These are phyloP conservation scores for Irineochytrium annulatum DNA, from an alignment of 192 early-diverging fungal species.

Conservation along the genomic window DNA sequence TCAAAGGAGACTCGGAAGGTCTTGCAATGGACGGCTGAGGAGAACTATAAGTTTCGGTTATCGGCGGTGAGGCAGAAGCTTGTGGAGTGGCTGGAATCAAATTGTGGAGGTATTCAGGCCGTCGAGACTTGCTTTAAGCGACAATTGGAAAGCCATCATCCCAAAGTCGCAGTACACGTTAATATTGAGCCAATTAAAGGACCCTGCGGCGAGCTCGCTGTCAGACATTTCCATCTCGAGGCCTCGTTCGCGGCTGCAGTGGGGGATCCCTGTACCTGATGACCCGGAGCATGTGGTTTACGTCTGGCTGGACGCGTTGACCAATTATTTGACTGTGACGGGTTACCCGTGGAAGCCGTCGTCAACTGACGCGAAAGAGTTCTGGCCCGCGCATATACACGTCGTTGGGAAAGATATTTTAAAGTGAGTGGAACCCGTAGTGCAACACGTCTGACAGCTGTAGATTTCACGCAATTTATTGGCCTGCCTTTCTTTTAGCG, in stretches of 20 bases:
- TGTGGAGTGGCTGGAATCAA: constrained; percentile 62
- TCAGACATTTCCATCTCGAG: constrained; percentile 85
- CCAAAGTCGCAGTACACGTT: constrained; percentile 49
- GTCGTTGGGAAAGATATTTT: constrained; percentile 95
- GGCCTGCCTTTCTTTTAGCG: constrained; percentile 95
- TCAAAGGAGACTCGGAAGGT: constrained; percentile 77
- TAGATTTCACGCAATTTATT: constrained; percentile 94
- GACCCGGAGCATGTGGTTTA: constrained; percentile 89
- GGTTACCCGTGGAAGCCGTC: constrained; percentile 72
- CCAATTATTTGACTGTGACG: constrained; percentile 83
- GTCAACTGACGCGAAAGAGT: constrained; percentile 9
- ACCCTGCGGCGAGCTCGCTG: constrained; percentile 30
- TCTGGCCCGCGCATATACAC: constrained; percentile 72
- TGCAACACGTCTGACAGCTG: background rate
- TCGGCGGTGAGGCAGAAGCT: constrained; percentile 58
- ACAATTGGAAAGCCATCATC: constrained; percentile 49
- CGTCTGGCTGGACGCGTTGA: constrained; percentile 95
- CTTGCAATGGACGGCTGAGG: constrained; percentile 87
- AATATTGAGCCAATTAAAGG: constrained; percentile 8
- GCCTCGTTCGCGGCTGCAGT: constrained; percentile 66
- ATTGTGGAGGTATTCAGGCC: constrained; percentile 50
- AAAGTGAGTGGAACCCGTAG: constrained; percentile 32
- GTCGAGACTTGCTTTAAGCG: background rate
- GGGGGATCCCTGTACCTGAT: constrained; percentile 90
- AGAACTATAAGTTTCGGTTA: constrained; percentile 91